Evolutionary conservation across 768 basidiomycete genomes (phyloP).

Genomic region (Dendrothele bispora): DNA sequence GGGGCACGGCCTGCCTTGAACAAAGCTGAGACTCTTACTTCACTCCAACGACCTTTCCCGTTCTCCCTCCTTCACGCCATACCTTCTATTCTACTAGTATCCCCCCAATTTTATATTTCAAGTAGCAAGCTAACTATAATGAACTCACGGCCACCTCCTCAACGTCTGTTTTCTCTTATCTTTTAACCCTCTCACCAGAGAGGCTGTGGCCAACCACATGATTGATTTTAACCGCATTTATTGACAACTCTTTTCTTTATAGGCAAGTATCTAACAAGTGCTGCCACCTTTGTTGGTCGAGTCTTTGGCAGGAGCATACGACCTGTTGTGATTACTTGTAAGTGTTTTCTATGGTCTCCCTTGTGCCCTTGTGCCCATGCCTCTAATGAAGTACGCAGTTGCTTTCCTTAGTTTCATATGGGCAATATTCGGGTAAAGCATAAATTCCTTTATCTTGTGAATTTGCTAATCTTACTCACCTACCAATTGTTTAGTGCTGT

Average conservation of each 20-base stretch:
- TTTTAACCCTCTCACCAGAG: too few species aligned
- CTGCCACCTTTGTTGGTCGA: conserved; percentile 56
- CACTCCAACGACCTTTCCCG: too few species aligned
- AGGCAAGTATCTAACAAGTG: too few species aligned
- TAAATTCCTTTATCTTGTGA: conserved; percentile 18
- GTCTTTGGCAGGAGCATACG: conserved; percentile 57
- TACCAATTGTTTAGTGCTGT: not conserved
- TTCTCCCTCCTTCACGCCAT: too few species aligned
- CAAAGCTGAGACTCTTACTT: too few species aligned
- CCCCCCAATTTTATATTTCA: too few species aligned
- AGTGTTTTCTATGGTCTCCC: conserved; percentile 12
- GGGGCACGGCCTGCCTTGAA: too few species aligned
- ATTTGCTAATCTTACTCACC: conserved; percentile 5
- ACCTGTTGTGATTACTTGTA: conserved; percentile 55
- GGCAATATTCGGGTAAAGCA: conserved; percentile 61
- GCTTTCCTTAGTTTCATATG: conserved; percentile 54
- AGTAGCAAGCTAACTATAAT: conserved; percentile 23
- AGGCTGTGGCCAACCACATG: too few species aligned
- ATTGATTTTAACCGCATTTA: not conserved
- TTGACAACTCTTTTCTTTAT: not conserved
- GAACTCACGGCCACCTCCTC: conserved; percentile 39
- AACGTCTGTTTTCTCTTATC: conserved; percentile 29
- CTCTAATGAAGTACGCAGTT: conserved; percentile 29
- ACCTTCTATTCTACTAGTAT: too few species aligned
- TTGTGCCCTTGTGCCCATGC: not conserved